phyloP scores from a whole-genome alignment of 192 early-diverging fungal species.

The Spizellomyces punctatus region DNA sequence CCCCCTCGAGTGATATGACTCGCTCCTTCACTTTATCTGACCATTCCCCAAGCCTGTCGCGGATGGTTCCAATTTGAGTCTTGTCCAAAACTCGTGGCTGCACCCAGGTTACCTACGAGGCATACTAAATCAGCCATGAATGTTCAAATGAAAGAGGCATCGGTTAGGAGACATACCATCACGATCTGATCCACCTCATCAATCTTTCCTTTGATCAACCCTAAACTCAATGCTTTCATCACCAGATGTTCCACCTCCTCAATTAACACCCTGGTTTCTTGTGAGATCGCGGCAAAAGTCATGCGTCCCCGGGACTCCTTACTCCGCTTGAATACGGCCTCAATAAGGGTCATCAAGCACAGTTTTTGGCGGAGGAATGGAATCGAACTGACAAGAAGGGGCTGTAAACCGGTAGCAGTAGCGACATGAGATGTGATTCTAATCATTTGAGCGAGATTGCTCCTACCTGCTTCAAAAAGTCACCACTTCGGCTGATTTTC shows the following conservation, averaged over 20 bases:
- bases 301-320: conserved; percentile 75
- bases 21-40: conserved; percentile 77
- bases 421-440: not conserved
- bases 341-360: conserved; percentile 95
- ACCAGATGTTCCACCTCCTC: conserved; percentile 96
- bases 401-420: conserved; percentile 50
- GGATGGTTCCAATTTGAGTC: conserved; percentile 84
- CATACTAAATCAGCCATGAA: not conserved
- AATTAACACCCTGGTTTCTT: conserved; percentile 73
- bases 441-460: not conserved
- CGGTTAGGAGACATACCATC: conserved; percentile 40
- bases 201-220: conserved; percentile 89
- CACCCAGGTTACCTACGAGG: conserved; percentile 83
- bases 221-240: conserved; percentile 96
- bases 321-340: conserved; percentile 85
- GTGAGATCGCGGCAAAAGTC: conserved; percentile 78
- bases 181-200: conserved; percentile 93
- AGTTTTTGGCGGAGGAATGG: conserved; percentile 92
- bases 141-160: not conserved
- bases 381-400: conserved; percentile 75
- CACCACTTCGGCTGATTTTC: conserved; percentile 58
- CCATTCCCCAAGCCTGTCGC: conserved; percentile 84
- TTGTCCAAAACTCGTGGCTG: conserved; percentile 94
- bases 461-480: conserved; percentile 66
- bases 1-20: conserved; percentile 69